A percentile compares a stretch with the other conserved stretches of the same genome.
These are phyloP conservation scores for Collybia sordida DNA, from an alignment of 768 basidiomycete genomes.

Conservation along the genomic window DNA sequence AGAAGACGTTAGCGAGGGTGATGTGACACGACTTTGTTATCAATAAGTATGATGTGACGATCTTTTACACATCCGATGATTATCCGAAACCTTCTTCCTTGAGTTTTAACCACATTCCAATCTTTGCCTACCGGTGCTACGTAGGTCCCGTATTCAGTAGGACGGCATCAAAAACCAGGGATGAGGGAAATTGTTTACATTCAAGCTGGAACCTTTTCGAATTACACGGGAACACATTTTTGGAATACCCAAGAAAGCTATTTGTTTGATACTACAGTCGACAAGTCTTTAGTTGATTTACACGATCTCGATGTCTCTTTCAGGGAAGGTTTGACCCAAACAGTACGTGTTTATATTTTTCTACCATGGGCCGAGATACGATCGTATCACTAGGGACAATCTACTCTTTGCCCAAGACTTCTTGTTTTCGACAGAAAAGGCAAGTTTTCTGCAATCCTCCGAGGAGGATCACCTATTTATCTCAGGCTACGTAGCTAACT, in stretches of 20 bases:
- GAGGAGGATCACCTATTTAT: no score
- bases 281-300: conserved; percentile 25
- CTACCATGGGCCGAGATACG: conserved; percentile 3
- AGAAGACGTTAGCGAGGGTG: neutral
- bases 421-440: conserved; percentile 71
- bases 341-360: conserved; percentile 35
- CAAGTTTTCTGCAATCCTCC: conserved; percentile 20
- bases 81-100: neutral
- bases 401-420: conserved; percentile 59
- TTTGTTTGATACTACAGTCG: conserved; percentile 45
- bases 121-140: neutral
- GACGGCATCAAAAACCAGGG: neutral
- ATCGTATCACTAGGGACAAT: conserved; percentile 35
- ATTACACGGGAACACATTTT: conserved; percentile 74
- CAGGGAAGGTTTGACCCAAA: conserved; percentile 51
- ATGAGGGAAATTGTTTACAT: conserved; percentile 84
- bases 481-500: conserved; percentile 47
- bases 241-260: conserved; percentile 83
- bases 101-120: neutral
- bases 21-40: conserved; percentile 10
- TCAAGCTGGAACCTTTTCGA: conserved; percentile 68
- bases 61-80: no score
- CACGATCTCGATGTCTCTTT: conserved; percentile 63
- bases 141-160: neutral
- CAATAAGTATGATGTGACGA: no score